Conservation (phyloP, 2,329 filamentous ascomycete genomes). For the Boeremia lycopersici region DNA sequence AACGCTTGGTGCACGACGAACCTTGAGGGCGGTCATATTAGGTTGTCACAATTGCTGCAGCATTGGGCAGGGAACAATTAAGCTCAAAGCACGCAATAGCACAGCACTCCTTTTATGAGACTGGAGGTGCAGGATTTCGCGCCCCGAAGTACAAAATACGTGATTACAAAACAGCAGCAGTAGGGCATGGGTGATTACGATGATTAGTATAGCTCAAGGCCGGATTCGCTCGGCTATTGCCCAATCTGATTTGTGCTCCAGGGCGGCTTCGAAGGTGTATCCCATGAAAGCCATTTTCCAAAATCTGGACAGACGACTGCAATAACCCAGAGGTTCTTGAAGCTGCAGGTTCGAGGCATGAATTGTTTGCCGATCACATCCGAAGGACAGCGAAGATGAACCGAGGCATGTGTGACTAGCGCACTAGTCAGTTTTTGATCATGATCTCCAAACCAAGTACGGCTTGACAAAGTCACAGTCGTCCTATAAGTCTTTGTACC, state of each 20-base stretch:
- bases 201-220: slow-evolving; percentile 25
- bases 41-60: background rate
- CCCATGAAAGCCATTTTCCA: background rate
- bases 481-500: background rate
- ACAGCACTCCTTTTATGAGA: slow-evolving; percentile 10
- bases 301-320: background rate
- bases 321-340: background rate
- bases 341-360: background rate
- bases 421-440: background rate
- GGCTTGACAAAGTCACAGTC: background rate
- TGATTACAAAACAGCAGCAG: slow-evolving; percentile 40
- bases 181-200: slow-evolving; percentile 19
- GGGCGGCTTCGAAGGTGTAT: background rate
- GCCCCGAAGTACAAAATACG: slow-evolving; percentile 1
- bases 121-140: background rate
- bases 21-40: slow-evolving; percentile 20
- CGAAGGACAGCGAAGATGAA: background rate
- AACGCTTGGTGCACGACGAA: background rate
- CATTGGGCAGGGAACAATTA: background rate
- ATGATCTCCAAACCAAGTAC: background rate
- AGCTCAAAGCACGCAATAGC: background rate
- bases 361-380: background rate
- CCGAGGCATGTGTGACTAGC: background rate
- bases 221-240: background rate
- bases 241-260: background rate